phyloP scores from a whole-genome alignment of 331 rosid species.

The Malus hybrid region DNA sequence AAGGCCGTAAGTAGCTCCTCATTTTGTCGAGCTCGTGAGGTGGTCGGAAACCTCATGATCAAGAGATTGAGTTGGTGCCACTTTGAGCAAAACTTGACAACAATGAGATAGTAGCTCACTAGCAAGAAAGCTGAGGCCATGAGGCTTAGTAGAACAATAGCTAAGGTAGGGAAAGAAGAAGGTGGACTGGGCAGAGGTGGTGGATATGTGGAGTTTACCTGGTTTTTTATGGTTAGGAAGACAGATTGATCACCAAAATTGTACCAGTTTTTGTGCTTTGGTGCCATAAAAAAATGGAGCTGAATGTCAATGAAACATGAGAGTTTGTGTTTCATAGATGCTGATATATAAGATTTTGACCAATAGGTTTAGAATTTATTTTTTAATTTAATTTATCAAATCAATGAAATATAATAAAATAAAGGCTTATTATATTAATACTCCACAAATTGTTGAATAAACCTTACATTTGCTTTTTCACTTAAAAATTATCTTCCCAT shows the following conservation, averaged over 20 bases:
- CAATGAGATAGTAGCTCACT: constrained; percentile 43
- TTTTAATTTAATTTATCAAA: no score
- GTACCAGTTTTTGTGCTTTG: constrained; percentile 21
- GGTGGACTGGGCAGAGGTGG: constrained; percentile 28
- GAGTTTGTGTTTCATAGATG: not conserved
- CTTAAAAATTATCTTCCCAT: no score
- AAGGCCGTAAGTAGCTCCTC: constrained; percentile 53
- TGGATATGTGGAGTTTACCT: constrained; percentile 6
- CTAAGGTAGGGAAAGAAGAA: constrained; percentile 46
- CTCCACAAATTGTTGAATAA: no score
- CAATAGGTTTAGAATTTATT: not conserved
- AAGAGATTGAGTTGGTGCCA: constrained; percentile 20
- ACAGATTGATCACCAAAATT: constrained; percentile 26
- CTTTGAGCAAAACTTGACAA: constrained; percentile 50
- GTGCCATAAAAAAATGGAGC: constrained; percentile 28
- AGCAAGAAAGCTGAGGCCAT: constrained; percentile 46
- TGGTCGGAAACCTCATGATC: constrained; percentile 32
- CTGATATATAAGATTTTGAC: constrained; percentile 5
- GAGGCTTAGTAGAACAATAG: constrained; percentile 43
- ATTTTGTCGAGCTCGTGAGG: constrained; percentile 16
- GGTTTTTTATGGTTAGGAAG: constrained; percentile 26
- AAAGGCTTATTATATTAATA: no score
- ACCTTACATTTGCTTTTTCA: no score
- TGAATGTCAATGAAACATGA: constrained; percentile 5
- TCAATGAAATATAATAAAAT: no score